Conservation (phyloP, 2,329 filamentous ascomycete species). For the Aureobasidium sp. region DNA sequence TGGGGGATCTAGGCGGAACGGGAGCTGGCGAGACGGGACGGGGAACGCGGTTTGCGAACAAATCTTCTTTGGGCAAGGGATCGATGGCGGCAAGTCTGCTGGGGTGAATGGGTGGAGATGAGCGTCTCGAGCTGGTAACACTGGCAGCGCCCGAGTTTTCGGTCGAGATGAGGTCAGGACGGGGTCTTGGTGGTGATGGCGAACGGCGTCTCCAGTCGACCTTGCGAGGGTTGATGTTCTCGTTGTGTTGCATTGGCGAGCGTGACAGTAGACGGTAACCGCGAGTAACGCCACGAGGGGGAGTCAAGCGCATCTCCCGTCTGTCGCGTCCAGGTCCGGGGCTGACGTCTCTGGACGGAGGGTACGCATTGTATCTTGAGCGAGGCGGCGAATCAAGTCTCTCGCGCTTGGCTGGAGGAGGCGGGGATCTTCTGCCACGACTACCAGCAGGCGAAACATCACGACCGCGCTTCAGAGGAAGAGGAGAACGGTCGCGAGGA, state of each 20-base stretch:
- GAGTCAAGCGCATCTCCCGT: constrained; percentile 29
- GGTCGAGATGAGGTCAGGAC: constrained; percentile 30
- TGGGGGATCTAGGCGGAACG: background rate
- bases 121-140: constrained; percentile 49
- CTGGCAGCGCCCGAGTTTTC: constrained; percentile 47
- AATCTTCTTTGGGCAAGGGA: constrained; percentile 18
- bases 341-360: constrained; percentile 23
- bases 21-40: constrained; percentile 17
- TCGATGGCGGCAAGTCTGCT: constrained; percentile 38
- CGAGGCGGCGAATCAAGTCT: constrained; percentile 32
- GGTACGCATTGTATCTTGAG: constrained; percentile 37
- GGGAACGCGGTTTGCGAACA: constrained; percentile 20
- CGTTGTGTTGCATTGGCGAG: constrained; percentile 44
- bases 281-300: constrained; percentile 22
- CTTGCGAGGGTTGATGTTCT: constrained; percentile 39
- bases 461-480: constrained; percentile 34
- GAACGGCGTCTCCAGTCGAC: constrained; percentile 46
- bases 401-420: constrained; percentile 31
- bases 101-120: constrained; percentile 50
- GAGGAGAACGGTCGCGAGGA: constrained; percentile 35
- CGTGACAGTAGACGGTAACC: constrained; percentile 43
- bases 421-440: constrained; percentile 34
- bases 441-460: constrained; percentile 40
- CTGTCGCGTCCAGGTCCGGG: constrained; percentile 25
- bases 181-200: constrained; percentile 37